phyloP scores from a whole-genome alignment of 805 yeast species.

The Dipodascopsis uninucleata region DNA sequence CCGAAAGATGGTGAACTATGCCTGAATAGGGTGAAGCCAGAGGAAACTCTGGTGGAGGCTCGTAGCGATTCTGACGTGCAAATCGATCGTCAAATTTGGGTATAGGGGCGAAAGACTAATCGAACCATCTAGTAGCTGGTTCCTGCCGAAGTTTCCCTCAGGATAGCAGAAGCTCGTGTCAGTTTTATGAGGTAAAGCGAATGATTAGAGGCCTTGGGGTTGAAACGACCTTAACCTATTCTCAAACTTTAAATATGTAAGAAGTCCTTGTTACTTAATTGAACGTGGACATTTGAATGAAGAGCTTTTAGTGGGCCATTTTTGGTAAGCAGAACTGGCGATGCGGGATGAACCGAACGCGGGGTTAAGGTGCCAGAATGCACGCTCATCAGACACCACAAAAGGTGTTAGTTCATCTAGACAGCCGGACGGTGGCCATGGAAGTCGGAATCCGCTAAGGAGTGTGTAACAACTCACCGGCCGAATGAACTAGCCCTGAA shows the following conservation, averaged over 20 bases:
- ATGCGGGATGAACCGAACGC: constrained; percentile 46
- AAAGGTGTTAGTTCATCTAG: constrained; percentile 47
- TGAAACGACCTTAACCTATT: constrained; percentile 43
- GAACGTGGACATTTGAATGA: constrained; percentile 44
- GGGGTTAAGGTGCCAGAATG: constrained; percentile 44
- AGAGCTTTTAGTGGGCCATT: constrained; percentile 47
- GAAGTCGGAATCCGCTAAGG: constrained; percentile 54
- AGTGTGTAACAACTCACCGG: constrained; percentile 53
- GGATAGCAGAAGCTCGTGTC: constrained; percentile 44
- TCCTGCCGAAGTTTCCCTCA: constrained; percentile 46
- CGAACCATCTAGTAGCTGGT: constrained; percentile 46
- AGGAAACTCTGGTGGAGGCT: constrained; percentile 47
- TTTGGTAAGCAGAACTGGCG: constrained; percentile 49
- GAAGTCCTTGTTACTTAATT: constrained; percentile 43
- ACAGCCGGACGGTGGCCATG: constrained; percentile 54
- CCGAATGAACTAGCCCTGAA: no score
- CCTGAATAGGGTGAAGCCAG: constrained; percentile 47
- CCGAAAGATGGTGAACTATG: constrained; percentile 47
- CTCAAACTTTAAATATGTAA: constrained; percentile 45
- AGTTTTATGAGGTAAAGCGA: constrained; percentile 44
- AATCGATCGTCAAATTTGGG: constrained; percentile 46
- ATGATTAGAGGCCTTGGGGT: constrained; percentile 44
- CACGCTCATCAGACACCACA: constrained; percentile 47
- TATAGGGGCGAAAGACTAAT: constrained; percentile 46
- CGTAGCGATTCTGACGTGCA: constrained; percentile 48